Base-by-base conservation (phyloP, 1,284 basidiomycete species). In the Malassezia nana region DNA sequence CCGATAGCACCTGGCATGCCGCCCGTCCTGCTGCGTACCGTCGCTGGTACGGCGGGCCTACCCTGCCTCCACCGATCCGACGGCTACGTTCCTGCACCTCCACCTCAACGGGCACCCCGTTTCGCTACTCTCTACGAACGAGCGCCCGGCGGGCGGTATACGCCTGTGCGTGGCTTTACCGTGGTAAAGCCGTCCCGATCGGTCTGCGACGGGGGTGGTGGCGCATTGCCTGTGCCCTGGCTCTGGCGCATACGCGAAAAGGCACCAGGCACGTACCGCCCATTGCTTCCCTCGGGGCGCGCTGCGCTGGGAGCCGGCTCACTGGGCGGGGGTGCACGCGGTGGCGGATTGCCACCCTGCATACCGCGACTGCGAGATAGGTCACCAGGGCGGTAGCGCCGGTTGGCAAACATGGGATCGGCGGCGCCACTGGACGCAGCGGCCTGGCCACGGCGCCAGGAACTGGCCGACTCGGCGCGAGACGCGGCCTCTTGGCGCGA, bases 341-440 rank as follows among this genome's bases (percentile, higher is more conserved):
- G 33, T 10, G 35, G 38, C 42, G 39, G 18, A 6, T 15, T 22
- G 38, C 35, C 25, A 10, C 38, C 45, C 6, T 20, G n/a, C 30
- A 46, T 20, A 10, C 30, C 31, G 16, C 31, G 20, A n/a, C 38
- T 28, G 44, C 53, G 53, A 13, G 46, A 9, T 13, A 55, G 18
- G 33, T 55, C 53, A 18, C 53, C 53, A 10, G 53, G 47, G 28
- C 53, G 53, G 48, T 55, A 55, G 26, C 53, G 53, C 29, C 53
- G 46, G 53, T 50, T 50, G n/a, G 47, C 53, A 39, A 55, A 55
- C 42, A 55, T 50, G 16, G 53, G 53, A 35, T 55, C 53, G 15
- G 33, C 26, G n/a, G 52, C 29, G 46, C 53, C 48, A 16, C 31
- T 16, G n/a, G 53, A 28, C 32, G 47, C 25, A 7, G 53, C 7